Evolutionary conservation across 441 rosid species (phyloP).

Genomic region (Populus tomentosa): DNA sequence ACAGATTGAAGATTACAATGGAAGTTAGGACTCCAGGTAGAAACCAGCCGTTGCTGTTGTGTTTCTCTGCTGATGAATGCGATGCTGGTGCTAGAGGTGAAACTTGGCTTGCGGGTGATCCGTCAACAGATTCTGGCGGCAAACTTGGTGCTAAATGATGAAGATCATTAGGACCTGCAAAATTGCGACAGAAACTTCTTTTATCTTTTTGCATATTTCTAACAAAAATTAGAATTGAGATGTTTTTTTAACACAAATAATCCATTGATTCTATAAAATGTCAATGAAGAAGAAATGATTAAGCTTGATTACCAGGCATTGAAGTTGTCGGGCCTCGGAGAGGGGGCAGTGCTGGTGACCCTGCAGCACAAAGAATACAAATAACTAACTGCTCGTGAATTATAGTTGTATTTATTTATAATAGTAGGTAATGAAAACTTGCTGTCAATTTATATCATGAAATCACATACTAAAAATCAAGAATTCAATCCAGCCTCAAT

Average conservation of each 20-base stretch:
- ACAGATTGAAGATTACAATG: conserved; percentile 4
- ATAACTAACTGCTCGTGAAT: not conserved
- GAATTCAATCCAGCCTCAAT: not conserved
- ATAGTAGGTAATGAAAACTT: not conserved
- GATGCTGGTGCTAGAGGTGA: conserved; percentile 10
- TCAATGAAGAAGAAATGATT: not conserved
- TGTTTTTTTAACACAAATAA: not conserved
- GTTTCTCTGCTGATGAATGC: conserved; percentile 19
- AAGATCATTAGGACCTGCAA: conserved; percentile 14
- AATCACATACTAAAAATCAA: not conserved
- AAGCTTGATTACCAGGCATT: conserved; percentile 30
- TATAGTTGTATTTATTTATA: not conserved
- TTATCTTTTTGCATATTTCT: not conserved
- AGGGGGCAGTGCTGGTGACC: conserved; percentile 46
- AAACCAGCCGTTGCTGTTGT: conserved; percentile 14
- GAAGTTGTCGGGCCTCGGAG: conserved; percentile 28
- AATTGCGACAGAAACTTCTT: not conserved
- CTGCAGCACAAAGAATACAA: conserved; percentile 25
- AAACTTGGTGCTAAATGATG: conserved; percentile 6
- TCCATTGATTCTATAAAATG: not conserved
- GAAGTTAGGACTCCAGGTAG: conserved; percentile 15
- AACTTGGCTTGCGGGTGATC: conserved; percentile 25
- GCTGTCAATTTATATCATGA: not conserved
- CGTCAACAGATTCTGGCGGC: conserved; percentile 11
- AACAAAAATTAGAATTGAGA: not conserved